phyloP scores from a whole-genome alignment of 495 filamentous ascomycete genomes.

The Hyaloscypha finlandica region DNA sequence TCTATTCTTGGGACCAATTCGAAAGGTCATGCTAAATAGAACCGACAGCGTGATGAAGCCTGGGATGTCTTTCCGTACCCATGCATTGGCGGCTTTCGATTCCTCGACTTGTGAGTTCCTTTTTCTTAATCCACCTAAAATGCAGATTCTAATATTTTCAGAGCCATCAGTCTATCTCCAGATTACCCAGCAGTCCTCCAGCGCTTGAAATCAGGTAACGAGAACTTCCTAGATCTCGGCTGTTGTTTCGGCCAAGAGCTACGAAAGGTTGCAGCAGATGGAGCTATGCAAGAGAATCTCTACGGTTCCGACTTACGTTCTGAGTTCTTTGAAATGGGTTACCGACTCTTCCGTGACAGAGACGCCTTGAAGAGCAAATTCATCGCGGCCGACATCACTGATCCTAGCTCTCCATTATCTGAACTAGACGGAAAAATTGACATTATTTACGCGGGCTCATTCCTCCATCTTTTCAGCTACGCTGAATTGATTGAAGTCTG shows the following conservation, averaged over 20 bases:
- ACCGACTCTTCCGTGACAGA: slow-evolving; percentile 51
- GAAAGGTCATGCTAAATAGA: background rate
- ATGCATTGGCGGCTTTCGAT: slow-evolving; percentile 45
- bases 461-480: slow-evolving; percentile 62
- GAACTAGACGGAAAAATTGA: slow-evolving; percentile 49
- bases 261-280: slow-evolving; percentile 45
- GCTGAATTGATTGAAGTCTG: slow-evolving; percentile 51
- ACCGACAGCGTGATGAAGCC: slow-evolving; percentile 40
- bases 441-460: slow-evolving; percentile 54
- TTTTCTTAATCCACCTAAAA: background rate
- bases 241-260: slow-evolving; percentile 53
- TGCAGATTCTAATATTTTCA: background rate
- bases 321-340: slow-evolving; percentile 54
- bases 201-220: slow-evolving; percentile 29
- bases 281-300: slow-evolving; percentile 43
- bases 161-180: slow-evolving; percentile 24
- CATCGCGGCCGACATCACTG: slow-evolving; percentile 53
- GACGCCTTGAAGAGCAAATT: slow-evolving; percentile 47
- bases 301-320: slow-evolving; percentile 47
- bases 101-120: slow-evolving; percentile 39
- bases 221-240: slow-evolving; percentile 47
- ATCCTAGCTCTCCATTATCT: slow-evolving; percentile 38
- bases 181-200: slow-evolving; percentile 14
- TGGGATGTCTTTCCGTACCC: slow-evolving; percentile 42
- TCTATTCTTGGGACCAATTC: background rate